These are phyloP conservation scores for Colletotrichum horii DNA, from an alignment of 2,329 filamentous ascomycete species.

Conservation along the genomic window DNA sequence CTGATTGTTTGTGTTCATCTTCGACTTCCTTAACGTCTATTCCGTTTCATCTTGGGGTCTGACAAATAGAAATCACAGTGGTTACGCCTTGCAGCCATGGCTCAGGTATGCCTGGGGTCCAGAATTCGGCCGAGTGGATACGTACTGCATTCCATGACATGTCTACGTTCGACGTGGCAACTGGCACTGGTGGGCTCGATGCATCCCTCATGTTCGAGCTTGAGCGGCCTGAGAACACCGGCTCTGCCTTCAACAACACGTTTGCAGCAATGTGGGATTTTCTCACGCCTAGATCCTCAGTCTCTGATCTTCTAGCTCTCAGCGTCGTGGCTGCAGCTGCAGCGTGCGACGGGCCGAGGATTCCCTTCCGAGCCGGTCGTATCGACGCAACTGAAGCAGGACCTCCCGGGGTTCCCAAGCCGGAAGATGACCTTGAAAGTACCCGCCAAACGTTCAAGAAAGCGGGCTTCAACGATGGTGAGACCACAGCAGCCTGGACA, in stretches of 20 bases:
- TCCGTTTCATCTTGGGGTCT: background rate
- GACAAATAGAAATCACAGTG: background rate
- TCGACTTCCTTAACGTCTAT: background rate
- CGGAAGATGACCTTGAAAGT: constrained; percentile 22
- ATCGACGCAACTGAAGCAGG: constrained; percentile 27
- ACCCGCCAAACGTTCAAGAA: constrained; percentile 24
- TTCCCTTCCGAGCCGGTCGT: constrained; percentile 27
- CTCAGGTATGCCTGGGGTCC: constrained; percentile 23
- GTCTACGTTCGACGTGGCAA: constrained; percentile 25
- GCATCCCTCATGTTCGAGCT: constrained; percentile 31
- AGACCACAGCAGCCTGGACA: background rate
- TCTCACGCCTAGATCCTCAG: constrained; percentile 23
- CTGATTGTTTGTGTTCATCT: constrained; percentile 15
- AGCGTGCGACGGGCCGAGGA: constrained; percentile 24
- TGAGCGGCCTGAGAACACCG: constrained; percentile 29
- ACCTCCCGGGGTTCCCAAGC: constrained; percentile 26
- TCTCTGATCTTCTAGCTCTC: constrained; percentile 35
- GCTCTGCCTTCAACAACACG: constrained; percentile 33
- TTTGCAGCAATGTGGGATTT: constrained; percentile 24
- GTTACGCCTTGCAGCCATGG: constrained; percentile 21
- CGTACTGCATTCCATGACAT: constrained; percentile 31
- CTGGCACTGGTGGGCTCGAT: constrained; percentile 28
- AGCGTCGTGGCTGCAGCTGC: constrained; percentile 26
- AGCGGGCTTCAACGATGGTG: constrained; percentile 23
- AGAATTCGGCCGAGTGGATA: constrained; percentile 31